Base-by-base conservation (phyloP, 2,329 filamentous ascomycete species). In the Talaromyces sp. region DNA sequence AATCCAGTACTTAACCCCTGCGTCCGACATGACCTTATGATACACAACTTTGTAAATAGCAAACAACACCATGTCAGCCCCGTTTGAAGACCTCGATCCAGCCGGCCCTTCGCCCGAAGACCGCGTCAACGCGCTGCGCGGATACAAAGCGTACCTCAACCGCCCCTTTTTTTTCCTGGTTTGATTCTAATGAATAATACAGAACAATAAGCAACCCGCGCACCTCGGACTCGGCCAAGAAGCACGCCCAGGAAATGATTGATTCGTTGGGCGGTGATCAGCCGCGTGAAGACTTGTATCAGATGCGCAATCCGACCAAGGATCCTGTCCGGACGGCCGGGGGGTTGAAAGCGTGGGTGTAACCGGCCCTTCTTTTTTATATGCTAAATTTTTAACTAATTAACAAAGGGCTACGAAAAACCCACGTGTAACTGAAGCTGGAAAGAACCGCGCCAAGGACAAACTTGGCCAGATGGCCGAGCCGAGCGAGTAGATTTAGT, bases 381-480 rank as follows among this genome's bases (percentile, higher is more conserved):
- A n/a, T n/a, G n/a, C n/a, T n/a, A n/a, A n/a, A 24, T 38, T 55
- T 27, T 46, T 41, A 21, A 14, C 9, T 38, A 52, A 13, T n/a
- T 46, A 8, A 46, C 26, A 14, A n/a, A 68, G 68, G 10, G 57
- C 62, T 1, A 49, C 62, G 1, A 59, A 63, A 26, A 68, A 67
- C n/a, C 65, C 67, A 10, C 64, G 66, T 4, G 61, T 67, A 14
- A 69, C 67, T 0, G 58, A 66, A 9, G 60, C 63, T 26, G 66
- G 67, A 35, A 71, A 72, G 62, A 14, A 66, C n/a, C 59, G 69
- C 46, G 69, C 69, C 1, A 32, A 64, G 43, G 64, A 69, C 21
- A 63, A 61, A 38, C 54, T 63, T 5, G 55, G 50, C 9, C 10
- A 49, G 13, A 51, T 63, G 58, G 24, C 53, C 0, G 56, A 41